phyloP scores from a whole-genome alignment of 192 early-diverging fungal genomes.

The Helicostylum pulchrum region DNA sequence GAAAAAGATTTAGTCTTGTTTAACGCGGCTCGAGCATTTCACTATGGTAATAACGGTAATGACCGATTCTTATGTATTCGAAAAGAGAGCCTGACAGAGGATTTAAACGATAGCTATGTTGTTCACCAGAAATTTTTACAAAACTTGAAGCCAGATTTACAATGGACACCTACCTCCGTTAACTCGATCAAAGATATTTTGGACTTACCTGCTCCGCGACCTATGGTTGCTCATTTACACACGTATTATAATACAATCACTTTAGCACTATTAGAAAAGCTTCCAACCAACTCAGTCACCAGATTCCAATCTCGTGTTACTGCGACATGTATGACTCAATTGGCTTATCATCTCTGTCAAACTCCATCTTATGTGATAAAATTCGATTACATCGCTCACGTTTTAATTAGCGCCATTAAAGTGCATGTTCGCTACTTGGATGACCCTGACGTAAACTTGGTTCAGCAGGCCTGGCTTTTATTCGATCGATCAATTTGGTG shows the following conservation, averaged over 20 bases:
- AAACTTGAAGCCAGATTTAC: not conserved
- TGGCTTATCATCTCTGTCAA: constrained; percentile 13
- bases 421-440: constrained; percentile 8
- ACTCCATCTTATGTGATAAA: constrained; percentile 3
- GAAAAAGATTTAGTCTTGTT: constrained; percentile 7
- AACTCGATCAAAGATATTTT: not conserved
- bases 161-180: constrained; percentile 6
- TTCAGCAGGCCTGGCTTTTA: constrained; percentile 12
- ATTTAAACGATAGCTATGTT: not conserved
- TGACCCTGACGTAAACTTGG: not conserved
- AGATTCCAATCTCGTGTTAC: constrained; percentile 1
- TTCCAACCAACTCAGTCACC: not conserved
- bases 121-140: not conserved
- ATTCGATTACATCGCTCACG: constrained; percentile 14
- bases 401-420: constrained; percentile 6
- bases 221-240: constrained; percentile 1
- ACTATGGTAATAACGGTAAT: not conserved
- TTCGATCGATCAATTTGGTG: constrained; percentile 15
- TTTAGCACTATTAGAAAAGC: not conserved
- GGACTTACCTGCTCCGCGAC: not conserved
- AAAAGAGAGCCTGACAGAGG: not conserved
- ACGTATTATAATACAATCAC: constrained; percentile 1
- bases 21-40: not conserved
- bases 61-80: not conserved
- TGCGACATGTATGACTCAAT: constrained; percentile 10